Evolutionary conservation across 2,329 filamentous ascomycete genomes (phyloP).

Genomic region (Emergomyces orientalis): DNA sequence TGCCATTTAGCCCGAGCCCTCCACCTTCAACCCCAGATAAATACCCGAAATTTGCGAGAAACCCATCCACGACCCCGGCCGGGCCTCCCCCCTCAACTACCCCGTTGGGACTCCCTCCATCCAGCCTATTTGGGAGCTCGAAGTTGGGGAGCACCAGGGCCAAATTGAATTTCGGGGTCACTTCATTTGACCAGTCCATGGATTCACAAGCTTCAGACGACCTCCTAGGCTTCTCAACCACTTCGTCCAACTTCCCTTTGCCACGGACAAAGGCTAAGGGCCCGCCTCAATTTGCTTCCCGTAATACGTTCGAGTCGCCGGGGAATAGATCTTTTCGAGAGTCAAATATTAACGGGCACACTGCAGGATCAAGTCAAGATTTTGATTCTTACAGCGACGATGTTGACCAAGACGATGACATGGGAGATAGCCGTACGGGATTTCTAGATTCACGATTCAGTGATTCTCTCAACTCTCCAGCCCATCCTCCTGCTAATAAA

Average conservation of each 20-base stretch:
- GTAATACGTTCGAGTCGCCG: constrained; percentile 19
- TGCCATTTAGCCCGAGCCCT: constrained; percentile 29
- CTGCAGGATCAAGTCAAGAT: neutral
- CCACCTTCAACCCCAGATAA: constrained; percentile 32
- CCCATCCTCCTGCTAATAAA: constrained; percentile 19
- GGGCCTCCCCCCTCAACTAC: constrained; percentile 48
- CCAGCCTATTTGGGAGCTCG: constrained; percentile 44
- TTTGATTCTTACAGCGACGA: constrained; percentile 2
- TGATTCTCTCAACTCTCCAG: constrained; percentile 19
- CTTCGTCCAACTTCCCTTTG: constrained; percentile 25
- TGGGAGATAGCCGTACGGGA: neutral
- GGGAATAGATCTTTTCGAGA: constrained; percentile 10
- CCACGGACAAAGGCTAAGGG: constrained; percentile 18
- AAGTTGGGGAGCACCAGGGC: constrained; percentile 32
- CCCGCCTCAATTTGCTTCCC: constrained; percentile 7
- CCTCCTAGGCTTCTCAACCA: constrained; percentile 31
- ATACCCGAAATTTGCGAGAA: constrained; percentile 28
- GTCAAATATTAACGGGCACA: neutral
- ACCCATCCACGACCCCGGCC: constrained; percentile 49
- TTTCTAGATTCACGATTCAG: constrained; percentile 20
- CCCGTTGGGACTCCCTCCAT: constrained; percentile 44
- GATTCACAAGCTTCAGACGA: constrained; percentile 29
- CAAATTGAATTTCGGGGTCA: constrained; percentile 29
- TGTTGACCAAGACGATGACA: neutral
- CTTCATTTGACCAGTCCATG: constrained; percentile 30